A percentile compares a stretch with the other conserved stretches of the same genome.
Evolutionary conservation across 75 land plant genomes (phyloP).

Genomic region (Cupressus sempervirens): DNA sequence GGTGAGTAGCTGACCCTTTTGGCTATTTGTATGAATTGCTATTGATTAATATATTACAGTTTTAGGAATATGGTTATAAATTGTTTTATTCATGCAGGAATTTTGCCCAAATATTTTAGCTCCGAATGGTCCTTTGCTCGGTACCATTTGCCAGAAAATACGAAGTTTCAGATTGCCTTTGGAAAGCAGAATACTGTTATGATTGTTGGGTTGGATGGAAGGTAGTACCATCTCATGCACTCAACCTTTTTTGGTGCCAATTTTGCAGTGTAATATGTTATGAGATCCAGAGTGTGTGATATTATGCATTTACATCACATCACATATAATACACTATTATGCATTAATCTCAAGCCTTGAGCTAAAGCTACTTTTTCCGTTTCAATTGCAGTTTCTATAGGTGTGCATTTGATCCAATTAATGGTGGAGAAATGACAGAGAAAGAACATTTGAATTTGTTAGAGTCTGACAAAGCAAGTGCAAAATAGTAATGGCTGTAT

Average conservation of each 20-base stretch:
- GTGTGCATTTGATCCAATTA: conserved; percentile 62
- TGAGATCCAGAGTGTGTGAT: neutral
- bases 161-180: conserved; percentile 65
- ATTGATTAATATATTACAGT: neutral
- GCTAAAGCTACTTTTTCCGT: neutral
- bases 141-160: conserved; percentile 64
- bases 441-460: conserved; percentile 41
- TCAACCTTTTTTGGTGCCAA: neutral
- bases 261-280: neutral
- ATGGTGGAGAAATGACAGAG: conserved; percentile 69
- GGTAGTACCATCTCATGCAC: conserved; percentile 24
- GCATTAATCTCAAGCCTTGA: neutral
- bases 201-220: conserved; percentile 76
- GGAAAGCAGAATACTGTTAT: conserved; percentile 68
- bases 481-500: neutral
- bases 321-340: neutral
- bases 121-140: conserved; percentile 96
- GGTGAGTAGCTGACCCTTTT: conserved; percentile 43
- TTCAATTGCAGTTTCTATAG: conserved; percentile 55
- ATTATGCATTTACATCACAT: neutral
- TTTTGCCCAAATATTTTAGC: conserved; percentile 83
- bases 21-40: neutral
- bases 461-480: conserved; percentile 16
- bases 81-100: conserved; percentile 38
- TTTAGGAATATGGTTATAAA: conserved; percentile 2